phyloP scores from a whole-genome alignment of 2,329 filamentous ascomycete species.

The Diplocarpon rosae region DNA sequence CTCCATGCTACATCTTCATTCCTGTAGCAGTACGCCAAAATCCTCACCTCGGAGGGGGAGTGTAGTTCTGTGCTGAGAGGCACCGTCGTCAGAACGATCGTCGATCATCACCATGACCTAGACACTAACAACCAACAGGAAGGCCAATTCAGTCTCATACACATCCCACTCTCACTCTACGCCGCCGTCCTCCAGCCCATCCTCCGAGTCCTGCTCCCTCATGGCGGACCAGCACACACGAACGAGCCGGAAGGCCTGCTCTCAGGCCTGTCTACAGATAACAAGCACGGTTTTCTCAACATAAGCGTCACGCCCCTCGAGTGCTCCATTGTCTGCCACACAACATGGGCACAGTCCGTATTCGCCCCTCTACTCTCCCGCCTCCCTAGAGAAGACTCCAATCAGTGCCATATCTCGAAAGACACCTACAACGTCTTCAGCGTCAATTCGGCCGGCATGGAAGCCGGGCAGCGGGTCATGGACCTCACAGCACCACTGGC shows the following conservation, averaged over 20 bases:
- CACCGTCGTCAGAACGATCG: constrained; percentile 14
- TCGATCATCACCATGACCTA: constrained; percentile 1
- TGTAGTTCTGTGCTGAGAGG: constrained; percentile 6
- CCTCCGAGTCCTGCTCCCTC: constrained; percentile 70
- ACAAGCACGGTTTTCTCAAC: constrained; percentile 75
- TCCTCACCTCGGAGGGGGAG: constrained; percentile 3
- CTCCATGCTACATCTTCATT: constrained; percentile 4
- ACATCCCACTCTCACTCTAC: constrained; percentile 75
- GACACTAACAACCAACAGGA: constrained; percentile 45
- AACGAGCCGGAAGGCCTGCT: constrained; percentile 28
- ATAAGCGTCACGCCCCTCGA: constrained; percentile 87
- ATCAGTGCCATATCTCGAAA: constrained; percentile 59
- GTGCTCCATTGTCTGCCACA: constrained; percentile 83
- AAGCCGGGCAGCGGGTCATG: constrained; percentile 82
- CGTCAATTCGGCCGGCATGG: constrained; percentile 79
- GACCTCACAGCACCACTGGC: constrained; percentile 86
- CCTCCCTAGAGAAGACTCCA: constrained; percentile 43
- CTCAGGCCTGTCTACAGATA: constrained; percentile 38
- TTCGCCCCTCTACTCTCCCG: constrained; percentile 61
- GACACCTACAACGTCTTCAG: constrained; percentile 84
- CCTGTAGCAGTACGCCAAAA: constrained; percentile 1
- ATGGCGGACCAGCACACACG: constrained; percentile 28
- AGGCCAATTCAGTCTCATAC: constrained; percentile 76
- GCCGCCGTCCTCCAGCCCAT: constrained; percentile 75
- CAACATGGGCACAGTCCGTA: constrained; percentile 58